Evolutionary conservation across 768 basidiomycete species (phyloP), one percentile per base, ranked within the genome.

Genomic region (Auricularia sp.): DNA sequence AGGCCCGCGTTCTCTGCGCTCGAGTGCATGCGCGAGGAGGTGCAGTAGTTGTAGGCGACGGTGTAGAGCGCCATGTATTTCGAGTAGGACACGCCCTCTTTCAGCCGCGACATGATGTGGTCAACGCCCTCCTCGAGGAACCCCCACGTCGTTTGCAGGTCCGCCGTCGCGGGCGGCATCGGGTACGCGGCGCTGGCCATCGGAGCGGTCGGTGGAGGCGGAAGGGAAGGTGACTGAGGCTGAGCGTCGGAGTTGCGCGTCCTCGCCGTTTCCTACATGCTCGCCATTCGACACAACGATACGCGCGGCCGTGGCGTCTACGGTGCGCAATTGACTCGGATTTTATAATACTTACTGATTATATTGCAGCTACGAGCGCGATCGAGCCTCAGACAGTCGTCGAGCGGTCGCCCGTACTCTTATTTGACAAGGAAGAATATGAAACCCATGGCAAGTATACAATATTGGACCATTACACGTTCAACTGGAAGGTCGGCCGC

Each of bases 11-110:
- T 70, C 33, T 78, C 76, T 21, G 78, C 76, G 29, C 67, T 68
- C 10, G 67, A 70, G 67, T 76, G 73, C 74, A 75, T 77, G 39
- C 75, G 70, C 3, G 89, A 90, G 35, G 89, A 90, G 34, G 92
- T 98, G 73, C 97, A 99, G 75, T 96, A 98, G 79, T 98, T 98
- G 81, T 99, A 98, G 8, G 92, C 90, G 63, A 94, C 92, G 29
- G 94, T 96, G 77, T 98, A 94, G 66, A 86, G 80, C 68, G 75
- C 82, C 92, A 89, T 93, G 74, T 93, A 92, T 81, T 86, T 92
- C 66, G 89, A 89, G 77, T 90, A 92, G 24, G 92, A 92, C 63
- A 94, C 88, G 66, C 92, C 92, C 0, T 89, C 90, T 71, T 92
- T 89, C 21, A 92, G 80, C 76, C 90, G 90, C 69, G 89, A 92